Evolutionary conservation across 1,284 basidiomycete species (phyloP).

Genomic region (Neotropicomus parvogracilis): DNA sequence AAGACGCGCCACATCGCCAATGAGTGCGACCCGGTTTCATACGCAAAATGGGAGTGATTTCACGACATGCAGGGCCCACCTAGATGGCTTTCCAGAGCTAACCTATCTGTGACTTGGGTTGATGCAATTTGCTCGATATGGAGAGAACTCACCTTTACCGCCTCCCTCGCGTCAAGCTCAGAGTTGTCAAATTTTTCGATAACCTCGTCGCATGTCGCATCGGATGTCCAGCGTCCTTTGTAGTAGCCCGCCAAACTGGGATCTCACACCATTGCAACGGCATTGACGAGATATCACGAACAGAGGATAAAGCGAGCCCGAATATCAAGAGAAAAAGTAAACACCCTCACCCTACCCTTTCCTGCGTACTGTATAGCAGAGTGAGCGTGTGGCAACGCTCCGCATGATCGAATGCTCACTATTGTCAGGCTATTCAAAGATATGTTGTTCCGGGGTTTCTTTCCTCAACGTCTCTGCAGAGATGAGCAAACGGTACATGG

Average conservation of each 20-base stretch:
- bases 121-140: too few relatives aligned
- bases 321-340: not conserved
- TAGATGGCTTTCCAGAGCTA: slow-evolving; percentile 22
- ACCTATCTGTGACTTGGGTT: too few relatives aligned
- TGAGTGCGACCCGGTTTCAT: slow-evolving; percentile 30
- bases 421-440: slow-evolving; percentile 4
- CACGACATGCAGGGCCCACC: slow-evolving; percentile 33
- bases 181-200: slow-evolving; percentile 35
- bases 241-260: slow-evolving; percentile 34
- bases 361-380: too few relatives aligned
- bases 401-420: slow-evolving; percentile 3
- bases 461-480: slow-evolving; percentile 13
- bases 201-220: slow-evolving; percentile 31
- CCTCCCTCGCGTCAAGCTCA: slow-evolving; percentile 41
- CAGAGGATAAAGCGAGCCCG: slow-evolving; percentile 20
- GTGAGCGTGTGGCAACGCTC: too few relatives aligned
- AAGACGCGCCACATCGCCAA: slow-evolving; percentile 36
- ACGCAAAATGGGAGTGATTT: slow-evolving; percentile 33
- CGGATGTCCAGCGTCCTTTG: slow-evolving; percentile 34
- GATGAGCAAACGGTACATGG: slow-evolving; percentile 18
- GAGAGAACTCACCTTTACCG: slow-evolving; percentile 36
- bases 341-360: too few relatives aligned
- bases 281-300: slow-evolving; percentile 41
- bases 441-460: slow-evolving; percentile 2
- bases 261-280: slow-evolving; percentile 38